phyloP scores from a whole-genome alignment of 2,329 filamentous ascomycete species.

The Metarhizium guizhouense region DNA sequence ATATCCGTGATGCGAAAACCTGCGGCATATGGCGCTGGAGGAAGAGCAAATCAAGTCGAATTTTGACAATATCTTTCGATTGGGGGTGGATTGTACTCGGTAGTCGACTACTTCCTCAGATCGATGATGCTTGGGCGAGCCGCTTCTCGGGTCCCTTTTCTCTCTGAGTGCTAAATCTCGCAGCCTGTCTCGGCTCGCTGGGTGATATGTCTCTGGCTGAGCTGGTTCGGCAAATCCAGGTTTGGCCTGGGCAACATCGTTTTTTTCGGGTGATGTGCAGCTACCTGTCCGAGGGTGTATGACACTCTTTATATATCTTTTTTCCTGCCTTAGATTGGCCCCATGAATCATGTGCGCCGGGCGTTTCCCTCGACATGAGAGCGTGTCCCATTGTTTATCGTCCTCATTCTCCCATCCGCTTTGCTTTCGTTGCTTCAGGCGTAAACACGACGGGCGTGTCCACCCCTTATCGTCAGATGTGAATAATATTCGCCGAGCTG shows the following conservation, averaged over 20 bases:
- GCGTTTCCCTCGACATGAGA: neutral
- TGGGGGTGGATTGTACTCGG: neutral
- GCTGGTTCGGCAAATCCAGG: neutral
- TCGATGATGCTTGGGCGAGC: neutral
- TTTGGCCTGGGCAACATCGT: neutral
- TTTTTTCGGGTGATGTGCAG: neutral
- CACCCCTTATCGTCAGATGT: neutral
- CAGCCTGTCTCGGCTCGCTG: neutral
- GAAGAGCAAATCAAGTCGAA: neutral
- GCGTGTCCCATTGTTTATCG: constrained; percentile 2
- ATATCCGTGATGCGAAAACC: neutral
- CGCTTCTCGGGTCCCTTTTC: neutral
- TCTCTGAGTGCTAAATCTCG: neutral
- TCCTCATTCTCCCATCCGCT: neutral
- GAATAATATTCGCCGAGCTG: neutral
- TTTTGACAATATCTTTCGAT: neutral
- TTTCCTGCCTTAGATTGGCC: neutral
- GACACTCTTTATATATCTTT: constrained; percentile 1
- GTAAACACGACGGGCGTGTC: neutral
- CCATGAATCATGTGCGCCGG: neutral
- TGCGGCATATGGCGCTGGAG: neutral
- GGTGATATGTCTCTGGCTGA: neutral
- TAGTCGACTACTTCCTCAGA: no score
- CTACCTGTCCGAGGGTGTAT: neutral
- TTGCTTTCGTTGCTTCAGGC: neutral